phyloP scores from a whole-genome alignment of 805 yeast genomes.

The Myxozyma neglecta region DNA sequence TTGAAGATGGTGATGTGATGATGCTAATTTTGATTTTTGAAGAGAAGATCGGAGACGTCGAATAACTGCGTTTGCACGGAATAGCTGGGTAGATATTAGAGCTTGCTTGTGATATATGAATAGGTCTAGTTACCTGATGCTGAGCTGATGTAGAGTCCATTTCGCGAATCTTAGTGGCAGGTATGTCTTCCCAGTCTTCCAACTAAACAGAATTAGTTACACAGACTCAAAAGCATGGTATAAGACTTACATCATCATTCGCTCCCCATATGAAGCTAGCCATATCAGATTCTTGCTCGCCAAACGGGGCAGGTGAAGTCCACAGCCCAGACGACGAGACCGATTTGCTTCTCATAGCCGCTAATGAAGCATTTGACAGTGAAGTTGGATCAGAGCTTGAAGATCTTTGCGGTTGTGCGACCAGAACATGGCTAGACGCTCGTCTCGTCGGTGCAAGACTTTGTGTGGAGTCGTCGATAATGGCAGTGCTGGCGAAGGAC shows the following conservation, averaged over 20 bases:
- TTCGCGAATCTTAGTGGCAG: constrained; percentile 14
- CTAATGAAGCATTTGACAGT: neutral
- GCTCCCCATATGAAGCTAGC: neutral
- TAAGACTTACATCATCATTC: constrained; percentile 7
- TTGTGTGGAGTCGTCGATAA: constrained; percentile 2
- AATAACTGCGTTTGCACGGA: constrained; percentile 22
- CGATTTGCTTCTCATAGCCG: constrained; percentile 3
- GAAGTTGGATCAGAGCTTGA: neutral
- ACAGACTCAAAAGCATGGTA: neutral
- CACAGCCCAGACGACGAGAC: neutral
- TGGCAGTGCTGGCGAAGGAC: neutral
- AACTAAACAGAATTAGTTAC: neutral
- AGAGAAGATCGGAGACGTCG: constrained; percentile 14
- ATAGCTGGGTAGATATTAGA: constrained; percentile 6
- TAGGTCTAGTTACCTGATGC: constrained; percentile 7
- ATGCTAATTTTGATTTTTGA: constrained; percentile 4
- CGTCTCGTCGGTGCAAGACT: neutral
- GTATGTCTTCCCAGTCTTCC: constrained; percentile 28
- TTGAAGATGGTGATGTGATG: constrained; percentile 38
- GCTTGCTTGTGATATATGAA: neutral
- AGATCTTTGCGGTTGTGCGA: neutral
- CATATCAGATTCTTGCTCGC: neutral
- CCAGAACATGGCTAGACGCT: neutral
- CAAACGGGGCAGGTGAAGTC: neutral
- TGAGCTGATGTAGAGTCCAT: constrained; percentile 19